Conservation (phyloP, 192 early-diverging fungal genomes). For the Irineochytrium annulatum region DNA sequence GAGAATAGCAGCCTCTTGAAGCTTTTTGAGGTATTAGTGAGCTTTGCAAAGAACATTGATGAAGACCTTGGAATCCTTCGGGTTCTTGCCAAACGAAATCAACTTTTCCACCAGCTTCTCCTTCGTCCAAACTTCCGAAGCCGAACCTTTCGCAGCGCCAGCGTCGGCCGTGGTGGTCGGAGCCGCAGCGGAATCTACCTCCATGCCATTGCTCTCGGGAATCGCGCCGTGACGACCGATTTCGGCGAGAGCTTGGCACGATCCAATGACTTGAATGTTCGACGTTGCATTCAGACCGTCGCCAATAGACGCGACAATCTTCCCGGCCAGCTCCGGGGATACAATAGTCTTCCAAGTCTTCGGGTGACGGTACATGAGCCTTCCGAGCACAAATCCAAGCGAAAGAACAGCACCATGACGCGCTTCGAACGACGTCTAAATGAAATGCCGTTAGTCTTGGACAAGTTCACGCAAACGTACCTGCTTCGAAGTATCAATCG, state of each 20-base stretch:
- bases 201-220: conserved; percentile 18
- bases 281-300: conserved; percentile 52
- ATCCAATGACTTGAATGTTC: conserved; percentile 49
- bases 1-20: conserved; percentile 66
- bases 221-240: conserved; percentile 59
- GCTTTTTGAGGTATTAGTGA: background rate
- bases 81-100: conserved; percentile 45
- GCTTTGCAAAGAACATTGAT: background rate
- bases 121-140: conserved; percentile 8
- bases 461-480: conserved; percentile 11
- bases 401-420: conserved; percentile 66
- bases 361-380: conserved; percentile 57
- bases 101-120: conserved; percentile 43
- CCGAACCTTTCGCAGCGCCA: background rate
- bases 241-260: conserved; percentile 69
- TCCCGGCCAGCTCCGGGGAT: conserved; percentile 5
- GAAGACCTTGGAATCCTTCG: conserved; percentile 66
- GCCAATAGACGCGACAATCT: conserved; percentile 35
- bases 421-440: conserved; percentile 45
- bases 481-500: conserved; percentile 46
- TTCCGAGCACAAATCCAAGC: conserved; percentile 65
- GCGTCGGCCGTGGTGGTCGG: no score
- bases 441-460: background rate
- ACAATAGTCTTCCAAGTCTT: conserved; percentile 32
- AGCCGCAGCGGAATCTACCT: no score